Evolutionary conservation across 2,329 filamentous ascomycete genomes (phyloP).

Genomic region (Ceratocystis variospora): DNA sequence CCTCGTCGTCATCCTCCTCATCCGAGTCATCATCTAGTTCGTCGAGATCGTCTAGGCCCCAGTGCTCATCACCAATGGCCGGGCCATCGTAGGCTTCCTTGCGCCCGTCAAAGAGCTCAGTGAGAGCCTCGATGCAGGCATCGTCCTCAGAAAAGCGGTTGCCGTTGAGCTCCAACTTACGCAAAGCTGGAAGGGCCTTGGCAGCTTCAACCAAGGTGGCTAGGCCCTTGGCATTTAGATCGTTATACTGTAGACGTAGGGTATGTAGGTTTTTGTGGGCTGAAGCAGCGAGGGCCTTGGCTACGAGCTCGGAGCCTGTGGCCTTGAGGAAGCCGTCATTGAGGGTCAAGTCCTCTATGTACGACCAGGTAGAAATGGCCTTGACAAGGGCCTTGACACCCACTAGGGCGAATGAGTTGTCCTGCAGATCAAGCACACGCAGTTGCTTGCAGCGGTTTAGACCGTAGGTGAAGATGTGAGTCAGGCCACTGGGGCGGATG

Average conservation of each 20-base stretch:
- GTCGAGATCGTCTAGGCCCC: constrained; percentile 74
- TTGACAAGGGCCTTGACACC: constrained; percentile 67
- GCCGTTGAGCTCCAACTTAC: constrained; percentile 84
- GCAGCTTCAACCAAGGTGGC: constrained; percentile 57
- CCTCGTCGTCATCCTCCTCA: constrained; percentile 50
- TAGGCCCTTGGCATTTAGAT: constrained; percentile 67
- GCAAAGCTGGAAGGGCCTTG: constrained; percentile 58
- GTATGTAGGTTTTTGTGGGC: constrained; percentile 68
- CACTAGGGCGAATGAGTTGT: constrained; percentile 84
- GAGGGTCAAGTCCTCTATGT: constrained; percentile 70
- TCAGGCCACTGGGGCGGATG: constrained; percentile 86
- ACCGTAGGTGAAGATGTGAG: constrained; percentile 63
- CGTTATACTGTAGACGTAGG: constrained; percentile 82
- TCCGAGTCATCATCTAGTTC: constrained; percentile 72
- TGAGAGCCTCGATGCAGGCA: constrained; percentile 51
- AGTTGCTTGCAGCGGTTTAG: constrained; percentile 56
- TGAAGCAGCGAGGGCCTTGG: constrained; percentile 57
- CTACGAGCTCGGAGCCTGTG: constrained; percentile 62
- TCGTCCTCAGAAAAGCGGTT: constrained; percentile 92
- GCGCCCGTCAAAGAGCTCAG: constrained; percentile 58
- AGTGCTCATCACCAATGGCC: constrained; percentile 59
- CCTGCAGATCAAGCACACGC: constrained; percentile 75
- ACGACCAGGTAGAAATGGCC: constrained; percentile 59
- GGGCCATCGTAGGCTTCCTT: constrained; percentile 60
- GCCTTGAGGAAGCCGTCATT: constrained; percentile 75